A percentile compares a stretch with the other conserved stretches of the same genome.
These are phyloP conservation scores for Pichia sp. DNA, from an alignment of 1,139 yeast genomes.

Conservation along the genomic window DNA sequence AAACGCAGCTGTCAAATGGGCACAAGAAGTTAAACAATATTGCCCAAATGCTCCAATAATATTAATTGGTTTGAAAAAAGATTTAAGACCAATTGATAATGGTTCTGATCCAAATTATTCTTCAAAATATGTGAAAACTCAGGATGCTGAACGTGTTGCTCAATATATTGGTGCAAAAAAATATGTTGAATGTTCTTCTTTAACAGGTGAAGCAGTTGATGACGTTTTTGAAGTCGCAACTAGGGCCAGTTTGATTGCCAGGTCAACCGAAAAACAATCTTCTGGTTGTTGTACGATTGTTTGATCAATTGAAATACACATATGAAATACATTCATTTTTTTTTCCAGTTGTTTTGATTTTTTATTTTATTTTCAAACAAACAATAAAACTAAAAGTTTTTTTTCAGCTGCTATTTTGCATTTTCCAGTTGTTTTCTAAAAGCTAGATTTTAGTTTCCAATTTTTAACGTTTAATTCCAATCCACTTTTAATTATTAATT, in stretches of 20 bases:
- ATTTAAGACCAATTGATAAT: constrained; percentile 41
- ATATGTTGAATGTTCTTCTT: constrained; percentile 68
- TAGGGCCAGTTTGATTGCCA: constrained; percentile 53
- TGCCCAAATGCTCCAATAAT: constrained; percentile 64
- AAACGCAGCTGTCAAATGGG: constrained; percentile 69
- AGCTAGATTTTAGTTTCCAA: no score
- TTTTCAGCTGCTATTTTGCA: no score
- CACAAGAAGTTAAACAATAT: constrained; percentile 58
- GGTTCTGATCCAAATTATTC: constrained; percentile 30
- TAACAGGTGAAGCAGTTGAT: constrained; percentile 79
- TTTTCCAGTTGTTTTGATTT: no score
- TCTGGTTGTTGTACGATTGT: constrained; percentile 39
- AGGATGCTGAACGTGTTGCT: constrained; percentile 56
- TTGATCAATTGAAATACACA: no score
- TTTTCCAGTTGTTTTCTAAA: no score
- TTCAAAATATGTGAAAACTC: constrained; percentile 44
- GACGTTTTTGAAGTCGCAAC: constrained; percentile 75
- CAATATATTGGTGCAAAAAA: constrained; percentile 61
- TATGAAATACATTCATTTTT: no score
- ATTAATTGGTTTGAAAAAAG: constrained; percentile 66
- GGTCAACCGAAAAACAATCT: constrained; percentile 33
- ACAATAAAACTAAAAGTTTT: no score
- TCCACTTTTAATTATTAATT: no score
- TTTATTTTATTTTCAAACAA: no score
- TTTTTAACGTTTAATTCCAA: no score